These are phyloP conservation scores for Oehlia diaphana DNA, from an alignment of 192 early-diverging fungal genomes.

Conservation along the genomic window DNA sequence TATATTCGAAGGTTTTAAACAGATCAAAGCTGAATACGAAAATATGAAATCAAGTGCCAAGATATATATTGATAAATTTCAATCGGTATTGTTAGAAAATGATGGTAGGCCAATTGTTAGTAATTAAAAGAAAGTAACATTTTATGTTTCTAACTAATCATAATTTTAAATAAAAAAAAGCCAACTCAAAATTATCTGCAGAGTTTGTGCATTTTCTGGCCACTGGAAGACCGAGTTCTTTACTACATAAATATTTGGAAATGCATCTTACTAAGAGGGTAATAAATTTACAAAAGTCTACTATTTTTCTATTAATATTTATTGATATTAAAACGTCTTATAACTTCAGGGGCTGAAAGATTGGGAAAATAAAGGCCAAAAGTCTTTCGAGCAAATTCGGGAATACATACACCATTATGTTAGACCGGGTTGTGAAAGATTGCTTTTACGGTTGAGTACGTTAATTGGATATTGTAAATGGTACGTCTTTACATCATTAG, in stretches of 20 bases:
- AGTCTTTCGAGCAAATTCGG: conserved; percentile 17
- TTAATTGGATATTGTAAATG: conserved; percentile 32
- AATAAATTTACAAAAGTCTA: not conserved
- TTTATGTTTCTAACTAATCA: too few species aligned
- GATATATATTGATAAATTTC: conserved; percentile 5
- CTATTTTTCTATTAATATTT: not conserved
- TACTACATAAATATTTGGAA: conserved; percentile 21
- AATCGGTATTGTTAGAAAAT: conserved; percentile 8
- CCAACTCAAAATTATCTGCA: conserved; percentile 10
- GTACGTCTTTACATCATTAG: not conserved
- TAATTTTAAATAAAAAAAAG: not conserved
- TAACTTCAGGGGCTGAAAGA: conserved; percentile 23
- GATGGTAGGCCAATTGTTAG: not conserved
- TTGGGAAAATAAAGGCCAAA: conserved; percentile 28
- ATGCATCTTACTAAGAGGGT: conserved; percentile 17
- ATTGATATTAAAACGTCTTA: not conserved
- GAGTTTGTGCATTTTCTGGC: conserved; percentile 23
- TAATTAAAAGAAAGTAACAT: not conserved
- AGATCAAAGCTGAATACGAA: conserved; percentile 19
- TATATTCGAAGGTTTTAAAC: conserved; percentile 20
- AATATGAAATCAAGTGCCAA: conserved; percentile 17
- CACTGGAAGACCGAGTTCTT: conserved; percentile 20
- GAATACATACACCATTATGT: conserved; percentile 29
- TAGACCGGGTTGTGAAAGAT: conserved; percentile 10
- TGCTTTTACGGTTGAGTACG: conserved; percentile 19